phyloP scores from a whole-genome alignment of 2,329 filamentous ascomycete species.

The Penicillium concentricum region DNA sequence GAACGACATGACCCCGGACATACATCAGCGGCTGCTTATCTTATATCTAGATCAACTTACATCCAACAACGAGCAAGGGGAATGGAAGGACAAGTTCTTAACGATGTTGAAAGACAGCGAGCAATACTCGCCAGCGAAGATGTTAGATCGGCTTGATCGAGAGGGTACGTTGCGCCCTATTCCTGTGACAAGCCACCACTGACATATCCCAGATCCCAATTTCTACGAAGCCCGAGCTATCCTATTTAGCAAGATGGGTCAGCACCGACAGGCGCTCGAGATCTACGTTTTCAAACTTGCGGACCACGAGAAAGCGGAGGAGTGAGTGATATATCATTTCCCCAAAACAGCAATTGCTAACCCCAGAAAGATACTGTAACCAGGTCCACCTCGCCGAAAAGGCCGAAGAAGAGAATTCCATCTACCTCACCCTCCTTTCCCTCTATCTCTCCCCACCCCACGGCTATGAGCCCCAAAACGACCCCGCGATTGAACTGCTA shows the following conservation, averaged over 20 bases:
- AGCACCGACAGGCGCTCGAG: constrained; percentile 91
- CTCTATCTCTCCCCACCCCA: constrained; percentile 82
- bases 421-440: constrained; percentile 87
- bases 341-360: constrained; percentile 11
- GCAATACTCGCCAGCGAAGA: constrained; percentile 77
- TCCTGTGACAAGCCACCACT: background rate
- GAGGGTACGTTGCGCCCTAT: constrained; percentile 60
- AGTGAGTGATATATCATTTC: constrained; percentile 56
- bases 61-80: constrained; percentile 39
- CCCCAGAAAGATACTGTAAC: constrained; percentile 73
- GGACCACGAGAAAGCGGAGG: constrained; percentile 86
- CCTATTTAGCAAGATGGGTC: constrained; percentile 89
- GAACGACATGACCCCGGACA: constrained; percentile 77
- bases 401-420: constrained; percentile 66
- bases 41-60: constrained; percentile 62
- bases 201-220: constrained; percentile 60
- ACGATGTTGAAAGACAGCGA: constrained; percentile 72
- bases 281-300: constrained; percentile 96
- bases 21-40: constrained; percentile 81
- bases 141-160: constrained; percentile 73
- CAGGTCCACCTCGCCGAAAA: constrained; percentile 66
- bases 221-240: constrained; percentile 91
- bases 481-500: constrained; percentile 81
- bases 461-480: constrained; percentile 69
- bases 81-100: constrained; percentile 66